Conservation (phyloP, 768 basidiomycete genomes). For the Psilocybe cyanescens region DNA sequence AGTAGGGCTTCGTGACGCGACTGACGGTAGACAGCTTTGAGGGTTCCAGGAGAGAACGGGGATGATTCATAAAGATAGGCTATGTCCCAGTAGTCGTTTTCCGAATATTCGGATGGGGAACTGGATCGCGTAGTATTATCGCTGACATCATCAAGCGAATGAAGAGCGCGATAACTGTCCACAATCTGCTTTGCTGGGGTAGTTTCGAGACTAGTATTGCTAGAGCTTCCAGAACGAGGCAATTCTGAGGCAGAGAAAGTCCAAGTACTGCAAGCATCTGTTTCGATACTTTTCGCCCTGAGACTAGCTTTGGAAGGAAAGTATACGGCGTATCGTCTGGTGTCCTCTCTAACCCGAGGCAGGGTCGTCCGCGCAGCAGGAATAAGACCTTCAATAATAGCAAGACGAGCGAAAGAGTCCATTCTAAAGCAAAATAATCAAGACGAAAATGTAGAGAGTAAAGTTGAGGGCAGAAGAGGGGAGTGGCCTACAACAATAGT, state of each 20-base stretch:
- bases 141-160: conserved; percentile 24
- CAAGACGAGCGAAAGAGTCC: conserved; percentile 14
- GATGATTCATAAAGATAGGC: conserved; percentile 10
- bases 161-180: conserved; percentile 39
- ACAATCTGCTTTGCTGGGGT: conserved; percentile 46
- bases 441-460: neutral
- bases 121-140: conserved; percentile 16
- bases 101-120: conserved; percentile 13
- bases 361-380: neutral
- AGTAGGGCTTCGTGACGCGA: conserved; percentile 39
- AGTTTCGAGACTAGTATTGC: conserved; percentile 27
- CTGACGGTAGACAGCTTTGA: conserved; percentile 36
- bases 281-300: conserved; percentile 21
- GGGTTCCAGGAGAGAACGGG: conserved; percentile 14
- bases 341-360: conserved; percentile 7
- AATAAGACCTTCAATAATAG: conserved; percentile 17
- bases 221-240: conserved; percentile 26
- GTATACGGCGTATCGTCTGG: conserved; percentile 40
- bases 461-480: neutral
- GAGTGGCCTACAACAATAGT: neutral
- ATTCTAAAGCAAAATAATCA: neutral
- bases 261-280: conserved; percentile 39
- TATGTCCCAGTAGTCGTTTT: conserved; percentile 18
- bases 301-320: conserved; percentile 31
- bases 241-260: conserved; percentile 35